A percentile compares a stretch with the other conserved stretches of the same genome.
Conservation (phyloP, 1,284 basidiomycete species). For the Sporisorium iseilematis-ciliati region DNA sequence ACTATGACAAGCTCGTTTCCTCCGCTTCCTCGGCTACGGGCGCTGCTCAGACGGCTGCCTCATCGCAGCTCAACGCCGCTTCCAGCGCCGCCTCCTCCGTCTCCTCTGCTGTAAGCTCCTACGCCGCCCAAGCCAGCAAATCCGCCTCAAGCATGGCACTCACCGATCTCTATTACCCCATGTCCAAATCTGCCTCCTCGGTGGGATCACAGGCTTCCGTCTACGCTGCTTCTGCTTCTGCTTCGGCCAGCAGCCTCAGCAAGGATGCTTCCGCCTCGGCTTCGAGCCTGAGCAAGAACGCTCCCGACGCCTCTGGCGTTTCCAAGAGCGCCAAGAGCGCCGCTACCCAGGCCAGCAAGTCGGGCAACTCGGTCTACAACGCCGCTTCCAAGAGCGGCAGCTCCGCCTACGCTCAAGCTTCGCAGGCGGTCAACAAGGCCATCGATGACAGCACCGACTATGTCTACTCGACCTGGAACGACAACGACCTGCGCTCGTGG, state of each 20-base stretch:
- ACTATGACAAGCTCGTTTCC: constrained; percentile 57
- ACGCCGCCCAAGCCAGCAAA: constrained; percentile 38
- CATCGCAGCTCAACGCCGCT: constrained; percentile 43
- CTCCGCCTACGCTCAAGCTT: constrained; percentile 56
- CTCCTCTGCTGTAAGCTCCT: constrained; percentile 57
- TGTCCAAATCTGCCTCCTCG: constrained; percentile 51
- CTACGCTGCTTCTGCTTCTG: constrained; percentile 34
- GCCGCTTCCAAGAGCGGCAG: constrained; percentile 55
- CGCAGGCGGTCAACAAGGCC: constrained; percentile 27
- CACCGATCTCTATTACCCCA: constrained; percentile 58
- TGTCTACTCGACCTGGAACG: constrained; percentile 66
- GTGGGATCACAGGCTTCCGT: constrained; percentile 54
- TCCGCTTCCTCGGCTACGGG: constrained; percentile 40
- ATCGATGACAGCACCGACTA: constrained; percentile 66
- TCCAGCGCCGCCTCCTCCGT: constrained; percentile 57
- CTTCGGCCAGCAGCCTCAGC: constrained; percentile 25
- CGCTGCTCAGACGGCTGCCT: constrained; percentile 42
- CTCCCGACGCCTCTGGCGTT: constrained; percentile 32
- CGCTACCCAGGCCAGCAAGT: constrained; percentile 48
- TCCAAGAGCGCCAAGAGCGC: constrained; percentile 50
- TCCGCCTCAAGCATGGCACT: constrained; percentile 48
- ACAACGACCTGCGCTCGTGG: constrained; percentile 58
- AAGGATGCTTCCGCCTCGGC: constrained; percentile 33
- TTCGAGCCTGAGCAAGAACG: constrained; percentile 37
- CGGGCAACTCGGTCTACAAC: constrained; percentile 36